These are phyloP conservation scores for Pythium pyrilobum DNA, from an alignment of 352 stramenopile genomes.

Conservation along the genomic window DNA sequence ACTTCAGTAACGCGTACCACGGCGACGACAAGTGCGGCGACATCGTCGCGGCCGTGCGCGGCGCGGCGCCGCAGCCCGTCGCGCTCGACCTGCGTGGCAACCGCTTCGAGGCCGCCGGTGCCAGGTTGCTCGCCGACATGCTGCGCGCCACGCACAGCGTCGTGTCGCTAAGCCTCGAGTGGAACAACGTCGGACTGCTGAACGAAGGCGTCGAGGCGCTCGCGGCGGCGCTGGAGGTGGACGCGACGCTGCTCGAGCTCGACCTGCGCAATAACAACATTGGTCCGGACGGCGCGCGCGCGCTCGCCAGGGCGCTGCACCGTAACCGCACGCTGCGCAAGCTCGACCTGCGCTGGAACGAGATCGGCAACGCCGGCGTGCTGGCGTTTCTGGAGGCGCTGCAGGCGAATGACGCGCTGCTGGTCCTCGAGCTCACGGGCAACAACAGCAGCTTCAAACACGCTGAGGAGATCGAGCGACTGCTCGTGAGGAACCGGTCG, in stretches of 20 bases:
- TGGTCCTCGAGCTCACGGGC: conserved; percentile 59
- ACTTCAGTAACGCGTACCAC: conserved; percentile 73
- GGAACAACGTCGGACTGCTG: conserved; percentile 80
- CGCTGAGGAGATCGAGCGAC: conserved; percentile 52
- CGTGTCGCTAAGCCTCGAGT: conserved; percentile 66
- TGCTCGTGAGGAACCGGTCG: conserved; percentile 52
- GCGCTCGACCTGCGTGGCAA: conserved; percentile 69
- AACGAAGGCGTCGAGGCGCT: conserved; percentile 67
- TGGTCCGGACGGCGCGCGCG: conserved; percentile 55
- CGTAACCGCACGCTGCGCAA: conserved; percentile 63
- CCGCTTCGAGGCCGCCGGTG: conserved; percentile 61
- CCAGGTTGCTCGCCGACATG: conserved; percentile 42
- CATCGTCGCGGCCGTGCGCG: conserved; percentile 42
- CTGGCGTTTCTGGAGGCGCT: conserved; percentile 66
- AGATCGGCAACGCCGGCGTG: conserved; percentile 67
- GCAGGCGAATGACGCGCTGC: conserved; percentile 60
- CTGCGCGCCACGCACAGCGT: conserved; percentile 48
- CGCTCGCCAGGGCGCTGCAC: conserved; percentile 45
- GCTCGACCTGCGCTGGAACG: conserved; percentile 81
- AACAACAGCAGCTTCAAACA: conserved; percentile 79
- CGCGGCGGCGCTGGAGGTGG: conserved; percentile 49
- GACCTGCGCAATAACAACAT: conserved; percentile 88
- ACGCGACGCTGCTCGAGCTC: conserved; percentile 54
- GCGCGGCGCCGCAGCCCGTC: conserved; percentile 27
- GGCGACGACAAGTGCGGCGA: conserved; percentile 62